phyloP scores from a whole-genome alignment of 352 stramenopile species.

The Phytophthora lateralis region DNA sequence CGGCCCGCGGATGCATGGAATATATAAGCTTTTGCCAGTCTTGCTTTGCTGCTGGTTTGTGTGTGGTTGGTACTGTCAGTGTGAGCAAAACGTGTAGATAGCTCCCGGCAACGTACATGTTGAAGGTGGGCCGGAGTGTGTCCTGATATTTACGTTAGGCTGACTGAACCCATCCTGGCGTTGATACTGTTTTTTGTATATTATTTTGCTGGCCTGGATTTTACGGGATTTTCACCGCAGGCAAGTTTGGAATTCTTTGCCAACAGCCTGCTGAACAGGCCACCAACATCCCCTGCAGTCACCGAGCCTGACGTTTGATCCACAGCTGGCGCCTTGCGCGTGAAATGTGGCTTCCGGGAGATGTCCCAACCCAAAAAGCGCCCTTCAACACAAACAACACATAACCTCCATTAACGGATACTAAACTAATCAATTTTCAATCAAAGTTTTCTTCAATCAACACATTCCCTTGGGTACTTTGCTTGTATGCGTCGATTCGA shows the following conservation, averaged over 20 bases:
- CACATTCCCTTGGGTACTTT: neutral
- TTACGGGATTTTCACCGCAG: slow-evolving; percentile 4
- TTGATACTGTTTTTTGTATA: slow-evolving; percentile 20
- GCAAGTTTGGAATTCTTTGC: no score
- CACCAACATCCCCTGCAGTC: no score
- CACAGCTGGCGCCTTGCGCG: neutral
- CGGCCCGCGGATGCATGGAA: slow-evolving; percentile 25
- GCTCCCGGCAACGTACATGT: neutral
- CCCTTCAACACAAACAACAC: neutral
- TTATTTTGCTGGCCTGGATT: slow-evolving; percentile 17
- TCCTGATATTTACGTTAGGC: slow-evolving; percentile 14
- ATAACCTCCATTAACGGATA: no score
- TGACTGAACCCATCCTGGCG: slow-evolving; percentile 16
- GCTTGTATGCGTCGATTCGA: neutral
- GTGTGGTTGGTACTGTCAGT: no score
- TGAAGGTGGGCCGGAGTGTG: slow-evolving; percentile 12
- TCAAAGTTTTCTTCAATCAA: no score
- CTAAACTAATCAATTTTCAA: no score
- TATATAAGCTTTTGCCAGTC: slow-evolving; percentile 27
- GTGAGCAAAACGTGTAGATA: slow-evolving; percentile 19
- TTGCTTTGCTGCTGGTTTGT: neutral
- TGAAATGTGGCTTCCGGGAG: neutral
- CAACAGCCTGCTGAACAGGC: no score
- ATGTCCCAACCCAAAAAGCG: neutral
- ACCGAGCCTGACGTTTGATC: no score